These are phyloP conservation scores for Stereocaulon alpinum DNA, from an alignment of 495 filamentous ascomycete genomes.

Conservation along the genomic window DNA sequence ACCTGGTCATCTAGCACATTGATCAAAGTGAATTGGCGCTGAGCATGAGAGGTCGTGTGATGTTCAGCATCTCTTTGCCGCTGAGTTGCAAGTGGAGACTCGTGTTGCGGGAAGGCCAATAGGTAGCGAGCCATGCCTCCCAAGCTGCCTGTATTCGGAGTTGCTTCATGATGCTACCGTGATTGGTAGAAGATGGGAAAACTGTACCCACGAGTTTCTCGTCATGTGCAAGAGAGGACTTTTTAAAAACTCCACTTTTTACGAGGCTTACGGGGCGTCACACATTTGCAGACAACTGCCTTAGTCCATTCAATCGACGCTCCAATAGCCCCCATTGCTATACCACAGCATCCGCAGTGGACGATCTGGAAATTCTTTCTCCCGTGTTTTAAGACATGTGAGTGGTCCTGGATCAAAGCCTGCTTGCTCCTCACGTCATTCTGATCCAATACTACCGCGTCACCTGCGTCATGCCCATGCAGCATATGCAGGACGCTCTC, in stretches of 20 bases:
- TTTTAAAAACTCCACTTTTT: not conserved
- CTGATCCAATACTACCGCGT: not conserved
- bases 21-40: not conserved
- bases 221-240: not conserved
- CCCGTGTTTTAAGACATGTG: not conserved
- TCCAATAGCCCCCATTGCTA: not conserved
- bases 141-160: conserved; percentile 1
- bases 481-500: not conserved
- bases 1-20: not conserved
- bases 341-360: not conserved
- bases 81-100: conserved; percentile 3
- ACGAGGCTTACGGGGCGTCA: not conserved
- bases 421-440: not conserved
- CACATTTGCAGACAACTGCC: not conserved
- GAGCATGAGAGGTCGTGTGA: conserved; percentile 1
- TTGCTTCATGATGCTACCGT: not conserved
- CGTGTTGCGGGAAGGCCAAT: not conserved
- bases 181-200: not conserved
- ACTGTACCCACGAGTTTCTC: not conserved
- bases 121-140: not conserved
- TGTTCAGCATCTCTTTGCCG: not conserved
- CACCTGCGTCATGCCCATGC: not conserved
- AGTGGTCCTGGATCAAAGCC: not conserved
- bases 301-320: not conserved
- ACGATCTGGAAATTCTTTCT: not conserved